Percentiles rank a stretch among this genome's conserved stretches.
phyloP scores from a whole-genome alignment of 2,329 filamentous ascomycete genomes.

The Cladorrhinum sp. region DNA sequence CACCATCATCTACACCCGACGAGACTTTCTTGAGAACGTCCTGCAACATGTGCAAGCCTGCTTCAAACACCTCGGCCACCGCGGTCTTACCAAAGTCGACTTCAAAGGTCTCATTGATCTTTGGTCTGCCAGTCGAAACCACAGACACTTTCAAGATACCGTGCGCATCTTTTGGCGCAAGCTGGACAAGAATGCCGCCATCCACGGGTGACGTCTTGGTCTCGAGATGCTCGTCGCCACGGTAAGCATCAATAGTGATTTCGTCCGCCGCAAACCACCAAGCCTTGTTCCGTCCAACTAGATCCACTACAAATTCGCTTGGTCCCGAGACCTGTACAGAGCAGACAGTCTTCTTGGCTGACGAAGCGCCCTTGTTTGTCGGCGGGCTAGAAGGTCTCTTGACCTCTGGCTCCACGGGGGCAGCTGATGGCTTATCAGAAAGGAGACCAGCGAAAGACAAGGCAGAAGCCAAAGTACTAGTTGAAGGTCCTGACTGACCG shows the following conservation, averaged over 20 bases:
- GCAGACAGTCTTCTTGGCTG: constrained; percentile 40
- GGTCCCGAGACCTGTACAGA: constrained; percentile 44
- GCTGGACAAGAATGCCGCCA: constrained; percentile 51
- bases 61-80: constrained; percentile 44
- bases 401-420: constrained; percentile 25
- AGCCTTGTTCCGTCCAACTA: constrained; percentile 49
- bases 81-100: constrained; percentile 56
- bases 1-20: constrained; percentile 38
- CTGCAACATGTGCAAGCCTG: constrained; percentile 39
- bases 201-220: constrained; percentile 47
- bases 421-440: constrained; percentile 34
- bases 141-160: constrained; percentile 58
- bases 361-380: constrained; percentile 11
- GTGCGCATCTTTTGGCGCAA: constrained; percentile 53
- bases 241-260: constrained; percentile 53
- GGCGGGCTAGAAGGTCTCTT: constrained; percentile 35
- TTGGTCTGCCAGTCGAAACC: constrained; percentile 56
- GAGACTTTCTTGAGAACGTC: constrained; percentile 42
- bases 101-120: constrained; percentile 58
- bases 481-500: constrained; percentile 26
- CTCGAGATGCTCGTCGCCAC: constrained; percentile 45
- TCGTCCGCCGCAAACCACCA: constrained; percentile 56
- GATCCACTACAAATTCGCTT: constrained; percentile 53
- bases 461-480: constrained; percentile 29
- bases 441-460: constrained; percentile 42